These are phyloP conservation scores for Staphylotrichum longicolle DNA, from an alignment of 495 filamentous ascomycete genomes.

Conservation along the genomic window DNA sequence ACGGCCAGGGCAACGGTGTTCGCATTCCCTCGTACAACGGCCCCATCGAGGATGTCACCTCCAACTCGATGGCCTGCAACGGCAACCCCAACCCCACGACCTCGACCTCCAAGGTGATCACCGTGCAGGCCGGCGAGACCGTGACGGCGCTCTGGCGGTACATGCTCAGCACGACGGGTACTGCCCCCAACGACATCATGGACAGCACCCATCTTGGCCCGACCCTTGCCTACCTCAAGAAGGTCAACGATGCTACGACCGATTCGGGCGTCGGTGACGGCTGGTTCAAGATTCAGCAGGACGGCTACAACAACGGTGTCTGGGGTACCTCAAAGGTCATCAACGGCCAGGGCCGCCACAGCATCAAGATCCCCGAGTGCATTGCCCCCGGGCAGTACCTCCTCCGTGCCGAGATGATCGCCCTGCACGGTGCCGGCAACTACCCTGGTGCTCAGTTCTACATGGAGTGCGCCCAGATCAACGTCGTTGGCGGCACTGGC, in stretches of 20 bases:
- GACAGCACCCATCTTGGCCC: slow-evolving; percentile 47
- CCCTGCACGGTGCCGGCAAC: slow-evolving; percentile 46
- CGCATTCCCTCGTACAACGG: slow-evolving; percentile 38
- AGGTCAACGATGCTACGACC: slow-evolving; percentile 45
- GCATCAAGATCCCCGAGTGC: slow-evolving; percentile 47
- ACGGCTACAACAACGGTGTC: slow-evolving; percentile 39
- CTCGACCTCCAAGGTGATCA: slow-evolving; percentile 37
- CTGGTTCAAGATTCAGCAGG: slow-evolving; percentile 54
- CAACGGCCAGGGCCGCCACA: slow-evolving; percentile 46
- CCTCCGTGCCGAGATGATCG: slow-evolving; percentile 55
- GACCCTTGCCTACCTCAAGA: slow-evolving; percentile 51
- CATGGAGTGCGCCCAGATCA: slow-evolving; percentile 52
- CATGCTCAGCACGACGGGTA: slow-evolving; percentile 40
- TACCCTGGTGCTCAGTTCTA: slow-evolving; percentile 52
- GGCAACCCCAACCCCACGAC: slow-evolving; percentile 54
- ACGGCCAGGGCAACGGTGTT: slow-evolving; percentile 31
- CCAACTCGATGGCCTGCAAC: slow-evolving; percentile 53
- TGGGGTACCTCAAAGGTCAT: slow-evolving; percentile 49
- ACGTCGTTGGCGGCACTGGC: slow-evolving; percentile 40
- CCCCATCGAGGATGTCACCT: slow-evolving; percentile 54
- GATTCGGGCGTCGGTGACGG: slow-evolving; percentile 45
- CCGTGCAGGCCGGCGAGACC: slow-evolving; percentile 31
- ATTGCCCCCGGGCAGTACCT: slow-evolving; percentile 51
- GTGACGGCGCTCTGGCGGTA: slow-evolving; percentile 49
- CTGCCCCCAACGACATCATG: slow-evolving; percentile 46